Evolutionary conservation across 176 grass and related monocot genomes (phyloP).

Genomic region (Cenchrus americanus): DNA sequence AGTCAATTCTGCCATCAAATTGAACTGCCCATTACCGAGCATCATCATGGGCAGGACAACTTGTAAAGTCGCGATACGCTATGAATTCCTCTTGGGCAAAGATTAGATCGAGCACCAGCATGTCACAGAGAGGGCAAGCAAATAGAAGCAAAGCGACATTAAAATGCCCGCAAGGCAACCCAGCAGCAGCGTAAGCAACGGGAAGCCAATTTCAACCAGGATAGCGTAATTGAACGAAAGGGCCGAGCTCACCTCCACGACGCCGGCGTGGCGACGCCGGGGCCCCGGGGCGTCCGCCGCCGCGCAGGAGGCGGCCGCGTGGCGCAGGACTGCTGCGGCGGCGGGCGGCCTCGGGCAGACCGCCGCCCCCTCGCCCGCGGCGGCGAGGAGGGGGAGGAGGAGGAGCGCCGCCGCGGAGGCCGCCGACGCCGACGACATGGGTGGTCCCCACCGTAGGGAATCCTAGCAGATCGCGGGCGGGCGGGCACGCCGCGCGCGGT

Average conservation of each 20-base stretch:
- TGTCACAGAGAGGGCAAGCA: not conserved
- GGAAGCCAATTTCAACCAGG: not conserved
- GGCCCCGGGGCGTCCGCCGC: constrained; percentile 3
- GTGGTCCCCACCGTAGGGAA: not conserved
- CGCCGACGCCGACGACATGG: constrained; percentile 26
- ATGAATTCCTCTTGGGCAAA: not conserved
- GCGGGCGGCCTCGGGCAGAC: constrained; percentile 35
- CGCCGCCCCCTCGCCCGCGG: constrained; percentile 30
- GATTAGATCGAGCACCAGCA: not conserved
- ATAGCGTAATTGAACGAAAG: not conserved
- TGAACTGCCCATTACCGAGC: not conserved
- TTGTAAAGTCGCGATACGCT: not conserved
- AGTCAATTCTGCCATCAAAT: not conserved
- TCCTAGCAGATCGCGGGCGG: constrained; percentile 19
- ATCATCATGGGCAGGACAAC: not conserved
- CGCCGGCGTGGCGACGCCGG: constrained; percentile 16
- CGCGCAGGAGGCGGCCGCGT: not conserved
- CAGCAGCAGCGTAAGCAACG: not conserved
- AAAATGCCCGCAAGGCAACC: not conserved
- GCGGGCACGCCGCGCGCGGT: not conserved
- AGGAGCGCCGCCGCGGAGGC: constrained; percentile 36
- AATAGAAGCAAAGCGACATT: not conserved
- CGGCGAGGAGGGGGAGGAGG: constrained; percentile 40
- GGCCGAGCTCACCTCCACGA: constrained; percentile 39
- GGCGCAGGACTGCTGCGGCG: constrained; percentile 28